Evolutionary conservation across 768 basidiomycete genomes (phyloP).

Genomic region (Lentinula raphanica): DNA sequence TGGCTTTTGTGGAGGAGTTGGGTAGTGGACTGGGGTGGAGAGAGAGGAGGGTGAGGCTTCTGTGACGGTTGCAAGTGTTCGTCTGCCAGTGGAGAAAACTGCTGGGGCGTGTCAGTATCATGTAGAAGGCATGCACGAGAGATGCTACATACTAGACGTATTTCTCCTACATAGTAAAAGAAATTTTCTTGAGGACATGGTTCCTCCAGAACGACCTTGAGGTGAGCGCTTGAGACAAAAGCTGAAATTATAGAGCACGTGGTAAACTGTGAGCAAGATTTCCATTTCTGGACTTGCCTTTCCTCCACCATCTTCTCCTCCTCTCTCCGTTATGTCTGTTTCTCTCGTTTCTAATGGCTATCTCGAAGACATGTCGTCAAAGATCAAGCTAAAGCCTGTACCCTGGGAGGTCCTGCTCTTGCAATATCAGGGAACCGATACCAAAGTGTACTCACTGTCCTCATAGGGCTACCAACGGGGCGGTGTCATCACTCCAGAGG

Average conservation of each 20-base stretch:
- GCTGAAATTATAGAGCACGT: background rate
- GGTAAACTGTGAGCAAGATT: background rate
- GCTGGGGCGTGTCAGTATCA: background rate
- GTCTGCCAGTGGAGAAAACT: slow-evolving; percentile 18
- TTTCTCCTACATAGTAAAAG: slow-evolving; percentile 25
- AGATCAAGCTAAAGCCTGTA: slow-evolving; percentile 85
- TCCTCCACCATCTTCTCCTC: background rate
- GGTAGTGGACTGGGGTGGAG: background rate
- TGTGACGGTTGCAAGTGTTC: slow-evolving; percentile 42
- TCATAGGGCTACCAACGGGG: slow-evolving; percentile 91
- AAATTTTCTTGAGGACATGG: slow-evolving; percentile 30
- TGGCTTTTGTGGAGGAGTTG: slow-evolving; percentile 19
- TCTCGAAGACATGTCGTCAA: slow-evolving; percentile 82
- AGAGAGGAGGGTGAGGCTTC: slow-evolving; percentile 8
- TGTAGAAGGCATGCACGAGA: background rate
- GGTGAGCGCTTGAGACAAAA: background rate
- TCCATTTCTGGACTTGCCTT: background rate
- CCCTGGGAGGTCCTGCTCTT: slow-evolving; percentile 81
- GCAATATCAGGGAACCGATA: no score
- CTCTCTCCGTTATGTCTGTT: slow-evolving; percentile 50
- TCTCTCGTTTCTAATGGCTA: slow-evolving; percentile 76
- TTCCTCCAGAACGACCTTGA: background rate
- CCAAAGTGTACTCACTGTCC: slow-evolving; percentile 3
- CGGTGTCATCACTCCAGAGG: slow-evolving; percentile 81
- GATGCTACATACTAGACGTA: slow-evolving; percentile 20